Evolutionary conservation across 1,284 basidiomycete species (phyloP), one percentile per base, ranked within the genome.

Genomic region (Trametes pubescens): DNA sequence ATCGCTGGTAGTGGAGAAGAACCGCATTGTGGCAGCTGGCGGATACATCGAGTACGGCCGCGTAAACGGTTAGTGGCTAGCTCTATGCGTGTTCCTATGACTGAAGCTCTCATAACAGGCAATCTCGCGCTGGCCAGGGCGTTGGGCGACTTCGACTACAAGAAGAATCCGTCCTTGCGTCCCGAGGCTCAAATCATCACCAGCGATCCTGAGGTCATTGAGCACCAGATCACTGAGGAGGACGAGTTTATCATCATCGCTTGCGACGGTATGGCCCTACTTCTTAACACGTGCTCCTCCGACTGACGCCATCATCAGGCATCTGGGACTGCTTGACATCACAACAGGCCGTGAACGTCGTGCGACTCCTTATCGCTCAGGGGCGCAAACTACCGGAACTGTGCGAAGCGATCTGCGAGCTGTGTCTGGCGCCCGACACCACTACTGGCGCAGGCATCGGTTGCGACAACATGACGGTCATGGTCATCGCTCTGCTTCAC

Each of bases 401-500:
- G 67, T 90, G 91, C 73, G 95, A 98, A 77, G 86, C 90, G 71
- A 88, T 98, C 72, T 98, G 98, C 80, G 93, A 96, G 68, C 90
- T 92, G 69, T 99, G 98, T 76, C 85, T 99, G 51, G 96, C 98
- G 13, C 96, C 96, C 0, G 95, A 98, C 76, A 93, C 94, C 2
- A 92, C 93, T 51, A 93, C 93, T 46, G 95, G 94, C 49, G 86
- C 87, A 48, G 97, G 98, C 18, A 94, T 99, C 66, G 98, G 98
- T 24, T 99, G 96, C 76, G 98, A 99, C 81, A 99, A 99, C 82
- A 99, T 99, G 98, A 99, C 98, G 0, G 84, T 98, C 59, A 86
- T 98, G 69, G 86, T 99, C 63, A 87, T 99, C 53, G 98, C 95
- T 4, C 77, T 99, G 54, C 85, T 98, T 35, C 85, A 93, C 67